phyloP scores from a whole-genome alignment of 768 basidiomycete genomes.

The Cystobasidiopsis lactophilus region DNA sequence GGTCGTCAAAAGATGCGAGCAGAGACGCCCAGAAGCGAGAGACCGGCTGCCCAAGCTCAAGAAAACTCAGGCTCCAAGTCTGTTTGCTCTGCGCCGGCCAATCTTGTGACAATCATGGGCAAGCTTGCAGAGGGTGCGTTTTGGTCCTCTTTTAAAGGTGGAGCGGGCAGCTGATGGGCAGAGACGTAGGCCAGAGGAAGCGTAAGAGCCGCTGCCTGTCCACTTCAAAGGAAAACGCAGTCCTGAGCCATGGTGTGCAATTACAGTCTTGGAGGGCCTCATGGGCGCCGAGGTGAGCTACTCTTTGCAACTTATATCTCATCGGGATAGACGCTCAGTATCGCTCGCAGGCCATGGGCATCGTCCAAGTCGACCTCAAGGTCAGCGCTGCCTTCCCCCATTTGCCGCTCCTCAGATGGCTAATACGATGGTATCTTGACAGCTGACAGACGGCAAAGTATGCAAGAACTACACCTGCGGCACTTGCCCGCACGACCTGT shows the following conservation, averaged over 20 bases:
- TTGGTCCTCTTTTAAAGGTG: neutral
- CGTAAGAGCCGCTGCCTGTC: neutral
- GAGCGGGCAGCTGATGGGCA: neutral
- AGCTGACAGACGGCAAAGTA: conserved; percentile 65
- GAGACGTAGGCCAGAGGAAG: neutral
- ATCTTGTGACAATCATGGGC: neutral
- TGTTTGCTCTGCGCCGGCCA: neutral
- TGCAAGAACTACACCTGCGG: conserved; percentile 96
- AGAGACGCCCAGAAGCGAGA: neutral
- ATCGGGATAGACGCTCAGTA: no score
- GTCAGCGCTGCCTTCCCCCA: conserved; percentile 18
- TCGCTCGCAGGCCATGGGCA: conserved; percentile 98
- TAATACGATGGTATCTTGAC: conserved; percentile 29
- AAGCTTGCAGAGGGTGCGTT: neutral
- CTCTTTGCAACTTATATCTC: no score
- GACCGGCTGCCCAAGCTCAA: neutral
- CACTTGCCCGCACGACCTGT: conserved; percentile 91
- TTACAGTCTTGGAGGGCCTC: neutral
- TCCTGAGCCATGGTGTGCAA: no score
- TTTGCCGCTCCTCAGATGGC: no score
- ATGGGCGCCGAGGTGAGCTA: neutral
- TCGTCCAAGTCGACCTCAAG: conserved; percentile 65
- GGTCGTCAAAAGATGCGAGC: neutral
- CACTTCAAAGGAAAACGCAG: no score
- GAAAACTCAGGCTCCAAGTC: neutral